A percentile compares a stretch with the other conserved stretches of the same genome.
Evolutionary conservation across 768 basidiomycete species (phyloP).

Genomic region (Cubamyces sp.): DNA sequence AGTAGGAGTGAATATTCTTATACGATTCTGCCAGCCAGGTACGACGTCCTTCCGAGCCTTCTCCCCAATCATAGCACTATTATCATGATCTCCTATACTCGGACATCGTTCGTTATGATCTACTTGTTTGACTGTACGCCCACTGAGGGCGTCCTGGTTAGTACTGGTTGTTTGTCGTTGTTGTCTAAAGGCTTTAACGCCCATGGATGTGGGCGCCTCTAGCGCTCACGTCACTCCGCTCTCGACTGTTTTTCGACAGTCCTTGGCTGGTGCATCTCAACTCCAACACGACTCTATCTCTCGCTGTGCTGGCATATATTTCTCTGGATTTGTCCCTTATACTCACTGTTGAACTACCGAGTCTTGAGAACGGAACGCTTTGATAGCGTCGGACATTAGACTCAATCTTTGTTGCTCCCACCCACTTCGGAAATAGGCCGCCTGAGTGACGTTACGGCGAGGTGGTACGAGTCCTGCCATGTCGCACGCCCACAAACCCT

Average conservation of each 20-base stretch:
- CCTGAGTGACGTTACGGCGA: not conserved
- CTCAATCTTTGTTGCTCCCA: slow-evolving; percentile 4
- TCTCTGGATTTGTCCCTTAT: not conserved
- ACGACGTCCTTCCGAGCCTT: too few species aligned
- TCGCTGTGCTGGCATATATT: not conserved
- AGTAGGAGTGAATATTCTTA: too few species aligned
- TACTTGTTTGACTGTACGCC: too few species aligned
- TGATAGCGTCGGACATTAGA: slow-evolving; percentile 1
- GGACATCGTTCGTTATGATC: too few species aligned
- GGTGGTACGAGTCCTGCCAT: slow-evolving; percentile 2
- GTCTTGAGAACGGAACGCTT: not conserved
- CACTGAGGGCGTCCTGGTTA: too few species aligned
- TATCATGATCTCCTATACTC: too few species aligned
- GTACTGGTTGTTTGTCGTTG: not conserved
- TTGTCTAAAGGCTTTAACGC: slow-evolving; percentile 15
- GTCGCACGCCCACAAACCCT: slow-evolving; percentile 22
- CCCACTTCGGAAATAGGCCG: not conserved
- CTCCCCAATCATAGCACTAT: too few species aligned
- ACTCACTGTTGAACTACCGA: not conserved
- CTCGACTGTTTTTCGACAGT: not conserved
- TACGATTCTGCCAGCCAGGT: too few species aligned
- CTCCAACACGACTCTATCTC: not conserved
- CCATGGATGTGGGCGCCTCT: not conserved
- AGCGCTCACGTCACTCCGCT: slow-evolving; percentile 4
- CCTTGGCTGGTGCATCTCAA: not conserved